These are phyloP conservation scores for Nannochloropsis gaditana DNA, from an alignment of 108 stramenopile genomes.

Conservation along the genomic window DNA sequence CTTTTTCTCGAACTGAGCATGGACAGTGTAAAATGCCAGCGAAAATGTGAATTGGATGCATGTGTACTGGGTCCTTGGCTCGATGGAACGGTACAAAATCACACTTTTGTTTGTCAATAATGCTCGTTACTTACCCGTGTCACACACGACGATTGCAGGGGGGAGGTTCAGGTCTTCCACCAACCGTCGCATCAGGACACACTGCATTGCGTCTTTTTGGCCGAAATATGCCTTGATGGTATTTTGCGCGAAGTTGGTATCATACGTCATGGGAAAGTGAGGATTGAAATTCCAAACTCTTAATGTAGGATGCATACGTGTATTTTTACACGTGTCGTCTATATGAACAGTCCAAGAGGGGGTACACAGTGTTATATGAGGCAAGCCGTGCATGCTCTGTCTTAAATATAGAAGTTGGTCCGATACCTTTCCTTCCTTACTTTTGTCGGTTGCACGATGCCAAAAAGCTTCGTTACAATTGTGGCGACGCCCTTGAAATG, in stretches of 20 bases:
- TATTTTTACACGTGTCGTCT: no score
- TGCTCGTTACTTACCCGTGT: background rate
- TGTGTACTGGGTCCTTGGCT: background rate
- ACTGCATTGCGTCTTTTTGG: constrained; percentile 96
- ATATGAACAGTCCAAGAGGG: background rate
- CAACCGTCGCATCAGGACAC: constrained; percentile 72
- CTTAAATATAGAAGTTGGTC: no score
- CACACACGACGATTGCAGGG: constrained; percentile 59
- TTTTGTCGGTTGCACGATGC: constrained; percentile 64
- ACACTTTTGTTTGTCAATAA: background rate
- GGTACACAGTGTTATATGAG: no score
- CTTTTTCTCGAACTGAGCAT: constrained; percentile 61
- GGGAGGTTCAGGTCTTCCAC: constrained; percentile 71
- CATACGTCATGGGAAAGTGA: no score
- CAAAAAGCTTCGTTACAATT: constrained; percentile 93
- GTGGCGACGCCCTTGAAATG: constrained; percentile 96
- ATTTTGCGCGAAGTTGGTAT: no score
- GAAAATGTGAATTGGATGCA: background rate
- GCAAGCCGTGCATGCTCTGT: no score
- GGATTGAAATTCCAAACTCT: no score
- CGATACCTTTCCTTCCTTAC: background rate
- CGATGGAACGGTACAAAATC: background rate
- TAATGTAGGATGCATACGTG: no score
- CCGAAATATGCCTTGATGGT: constrained; percentile 75
- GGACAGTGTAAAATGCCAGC: constrained; percentile 2